Percentiles rank a stretch among this genome's conserved stretches.
Conservation (phyloP, 2,329 filamentous ascomycete genomes). For the Hyphodiscus sp. region DNA sequence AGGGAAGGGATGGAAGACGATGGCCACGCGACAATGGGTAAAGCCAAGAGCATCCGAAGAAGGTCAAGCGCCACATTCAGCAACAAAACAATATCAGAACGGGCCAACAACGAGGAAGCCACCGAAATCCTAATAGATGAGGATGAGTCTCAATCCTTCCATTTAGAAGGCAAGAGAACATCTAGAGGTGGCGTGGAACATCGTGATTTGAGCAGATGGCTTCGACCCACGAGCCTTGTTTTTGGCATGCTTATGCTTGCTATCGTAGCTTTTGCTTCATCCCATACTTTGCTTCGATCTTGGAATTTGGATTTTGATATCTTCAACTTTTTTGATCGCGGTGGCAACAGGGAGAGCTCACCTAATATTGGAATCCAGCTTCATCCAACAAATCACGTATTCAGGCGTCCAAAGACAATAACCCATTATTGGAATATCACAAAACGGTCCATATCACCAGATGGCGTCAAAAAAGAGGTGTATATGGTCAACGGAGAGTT, state of each 20-base stretch:
- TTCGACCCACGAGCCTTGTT: constrained; percentile 3
- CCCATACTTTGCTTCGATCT: neutral
- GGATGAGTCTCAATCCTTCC: neutral
- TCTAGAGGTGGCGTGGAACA: neutral
- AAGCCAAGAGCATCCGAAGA: neutral
- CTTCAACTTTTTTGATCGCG: neutral
- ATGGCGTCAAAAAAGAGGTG: constrained; percentile 43
- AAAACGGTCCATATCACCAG: constrained; percentile 33
- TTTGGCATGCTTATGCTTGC: constrained; percentile 6
- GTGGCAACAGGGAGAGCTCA: neutral
- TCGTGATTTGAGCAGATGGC: constrained; percentile 4
- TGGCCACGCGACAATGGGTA: neutral
- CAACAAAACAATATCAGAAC: neutral
- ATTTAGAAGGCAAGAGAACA: neutral
- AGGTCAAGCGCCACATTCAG: constrained; percentile 3
- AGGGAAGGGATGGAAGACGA: neutral
- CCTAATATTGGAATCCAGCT: constrained; percentile 23
- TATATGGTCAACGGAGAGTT: constrained; percentile 45
- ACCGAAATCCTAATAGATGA: neutral
- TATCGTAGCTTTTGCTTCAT: neutral
- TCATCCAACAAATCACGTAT: constrained; percentile 37
- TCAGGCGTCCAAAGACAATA: constrained; percentile 30
- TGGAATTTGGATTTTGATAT: neutral
- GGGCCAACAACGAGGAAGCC: neutral
- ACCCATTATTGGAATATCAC: constrained; percentile 38